Base-by-base conservation (phyloP, 2,329 filamentous ascomycete genomes). In the Tolypocladium sp. region DNA sequence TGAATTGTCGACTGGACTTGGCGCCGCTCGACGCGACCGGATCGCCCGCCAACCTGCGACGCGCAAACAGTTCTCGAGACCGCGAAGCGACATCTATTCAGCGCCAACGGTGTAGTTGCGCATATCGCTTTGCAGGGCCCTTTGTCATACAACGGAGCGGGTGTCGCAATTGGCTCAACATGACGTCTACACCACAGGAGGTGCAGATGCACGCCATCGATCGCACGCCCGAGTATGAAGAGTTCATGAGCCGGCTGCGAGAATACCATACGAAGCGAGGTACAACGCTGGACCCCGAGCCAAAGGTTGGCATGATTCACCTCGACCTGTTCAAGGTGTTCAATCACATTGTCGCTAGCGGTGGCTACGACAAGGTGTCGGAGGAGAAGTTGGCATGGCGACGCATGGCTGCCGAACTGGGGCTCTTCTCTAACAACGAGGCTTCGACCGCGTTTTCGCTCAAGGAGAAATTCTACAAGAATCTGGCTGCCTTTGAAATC, bases 391-490 rank as follows among this genome's bases (percentile, higher is more conserved):
- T 95, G 63, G 89, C 90, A 57, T 96, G 92, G 92, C 84, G 91
- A 63, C 86, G 85, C 66, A 82, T 96, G 67, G 90, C 88, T 15
- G 81, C 86, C 57, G 87, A 92, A 66, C 87, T 96, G 59, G 85
- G 90, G 56, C 83, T 92, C 63, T 85, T 85, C 68, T 86, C 86
- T 59, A 81, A 83, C 67, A 92, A 93, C 69, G 85, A 90, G 63
- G 82, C 91, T 8, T 90, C 91, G n/a, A 85, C 91, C 60, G 91
- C 91, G 17, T 96, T 95, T 74, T 83, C 89, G 60, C 78, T 96
- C 59, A 96, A 96, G 76, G 88, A 89, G 59, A 86, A 89, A 63
- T 96, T 94, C 76, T 95, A 95, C 78, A 92, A 91, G 73, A 91
- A 93, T 67, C 82, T 96, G 52, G 88, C 89, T 15, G 91, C 92